phyloP scores from a whole-genome alignment of 1,139 yeast species.

The Trichomonascaceae sp. region DNA sequence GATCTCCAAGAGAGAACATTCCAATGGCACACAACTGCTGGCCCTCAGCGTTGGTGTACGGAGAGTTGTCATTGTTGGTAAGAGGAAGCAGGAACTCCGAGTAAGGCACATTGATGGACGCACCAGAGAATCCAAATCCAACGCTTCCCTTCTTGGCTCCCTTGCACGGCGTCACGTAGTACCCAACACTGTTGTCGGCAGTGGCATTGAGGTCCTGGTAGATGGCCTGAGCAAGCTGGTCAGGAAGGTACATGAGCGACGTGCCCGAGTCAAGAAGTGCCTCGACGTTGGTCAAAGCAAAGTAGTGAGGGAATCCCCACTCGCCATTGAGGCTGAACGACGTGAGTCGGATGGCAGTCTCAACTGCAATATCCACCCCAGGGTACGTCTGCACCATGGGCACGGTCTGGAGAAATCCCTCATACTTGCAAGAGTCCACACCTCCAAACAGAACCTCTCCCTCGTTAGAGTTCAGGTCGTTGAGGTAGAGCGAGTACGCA shows the following conservation, averaged over 20 bases:
- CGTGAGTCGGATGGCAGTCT: background rate
- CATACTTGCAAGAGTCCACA: conserved; percentile 35
- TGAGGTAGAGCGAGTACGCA: conserved; percentile 44
- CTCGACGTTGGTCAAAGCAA: background rate
- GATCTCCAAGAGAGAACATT: background rate
- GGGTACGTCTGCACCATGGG: conserved; percentile 10
- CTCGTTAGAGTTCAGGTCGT: conserved; percentile 26
- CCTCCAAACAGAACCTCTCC: conserved; percentile 49
- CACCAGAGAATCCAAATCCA: conserved; percentile 19
- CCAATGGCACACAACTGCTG: conserved; percentile 6
- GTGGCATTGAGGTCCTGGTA: conserved; percentile 15
- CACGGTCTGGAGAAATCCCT: conserved; percentile 27
- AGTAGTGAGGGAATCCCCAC: no score
- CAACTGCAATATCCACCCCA: conserved; percentile 6
- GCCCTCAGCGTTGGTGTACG: conserved; percentile 12
- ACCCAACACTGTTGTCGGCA: background rate
- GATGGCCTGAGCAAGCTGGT: conserved; percentile 15
- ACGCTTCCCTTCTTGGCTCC: conserved; percentile 11
- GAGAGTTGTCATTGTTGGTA: conserved; percentile 8
- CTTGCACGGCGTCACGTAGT: background rate
- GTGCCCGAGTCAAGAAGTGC: conserved; percentile 28
- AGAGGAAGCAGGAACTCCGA: conserved; percentile 14
- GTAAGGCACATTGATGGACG: conserved; percentile 15
- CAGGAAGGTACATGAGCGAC: conserved; percentile 20
- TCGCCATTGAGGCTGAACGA: no score